Percentiles rank a stretch among this genome's conserved stretches.
Evolutionary conservation across 2,329 filamentous ascomycete genomes (phyloP).

Genomic region (Colletotrichum phormii): DNA sequence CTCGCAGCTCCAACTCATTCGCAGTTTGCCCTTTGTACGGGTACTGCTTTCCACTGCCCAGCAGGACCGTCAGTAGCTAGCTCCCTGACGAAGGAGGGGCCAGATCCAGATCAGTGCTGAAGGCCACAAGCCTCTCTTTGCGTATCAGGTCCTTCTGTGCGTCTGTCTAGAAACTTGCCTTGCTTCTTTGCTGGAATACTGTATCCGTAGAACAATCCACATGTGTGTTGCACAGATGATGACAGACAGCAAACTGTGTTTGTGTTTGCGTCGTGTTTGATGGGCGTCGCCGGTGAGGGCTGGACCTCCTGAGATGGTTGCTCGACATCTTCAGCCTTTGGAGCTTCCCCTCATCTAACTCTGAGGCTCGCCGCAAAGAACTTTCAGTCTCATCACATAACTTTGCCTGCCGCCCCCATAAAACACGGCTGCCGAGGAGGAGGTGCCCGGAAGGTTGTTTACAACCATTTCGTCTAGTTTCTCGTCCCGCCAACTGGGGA

Average conservation of each 20-base stretch:
- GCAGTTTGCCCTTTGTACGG: too few species aligned
- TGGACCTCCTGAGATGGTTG: not conserved
- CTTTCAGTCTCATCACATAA: not conserved
- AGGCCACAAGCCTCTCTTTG: not conserved
- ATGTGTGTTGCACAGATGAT: not conserved
- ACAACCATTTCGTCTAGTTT: conserved; percentile 13
- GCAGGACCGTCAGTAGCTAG: not conserved
- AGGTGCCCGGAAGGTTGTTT: conserved; percentile 4
- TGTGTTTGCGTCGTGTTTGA: not conserved
- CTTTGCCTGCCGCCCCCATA: conserved; percentile 29
- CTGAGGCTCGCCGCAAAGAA: not conserved
- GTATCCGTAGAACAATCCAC: not conserved
- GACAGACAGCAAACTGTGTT: not conserved
- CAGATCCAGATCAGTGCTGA: not conserved
- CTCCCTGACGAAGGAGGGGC: not conserved
- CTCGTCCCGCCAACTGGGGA: not conserved
- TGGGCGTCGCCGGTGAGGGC: not conserved
- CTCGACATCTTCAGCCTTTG: not conserved
- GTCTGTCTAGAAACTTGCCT: not conserved
- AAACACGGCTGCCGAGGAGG: conserved; percentile 32
- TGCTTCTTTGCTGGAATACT: not conserved
- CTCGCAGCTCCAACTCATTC: too few species aligned
- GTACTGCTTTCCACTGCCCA: too few species aligned
- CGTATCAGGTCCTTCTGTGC: conserved; percentile 2
- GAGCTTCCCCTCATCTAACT: not conserved